A percentile compares a stretch with the other conserved stretches of the same genome.
phyloP scores from a whole-genome alignment of 2,329 filamentous ascomycete genomes.

The Hypoxylon sp. region DNA sequence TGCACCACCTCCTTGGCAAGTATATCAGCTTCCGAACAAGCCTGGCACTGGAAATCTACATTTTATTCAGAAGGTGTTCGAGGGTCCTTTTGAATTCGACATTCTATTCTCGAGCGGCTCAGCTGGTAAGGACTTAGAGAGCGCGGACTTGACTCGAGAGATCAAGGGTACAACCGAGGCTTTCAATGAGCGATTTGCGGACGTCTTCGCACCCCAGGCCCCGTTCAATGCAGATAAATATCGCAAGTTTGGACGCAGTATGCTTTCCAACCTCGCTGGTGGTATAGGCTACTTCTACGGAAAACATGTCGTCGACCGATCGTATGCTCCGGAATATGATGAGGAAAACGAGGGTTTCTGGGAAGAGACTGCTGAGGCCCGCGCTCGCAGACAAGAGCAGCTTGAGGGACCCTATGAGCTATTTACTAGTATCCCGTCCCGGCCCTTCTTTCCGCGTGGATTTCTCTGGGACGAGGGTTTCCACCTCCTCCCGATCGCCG shows the following conservation, averaged over 20 bases:
- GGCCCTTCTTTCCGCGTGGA: slow-evolving; percentile 95
- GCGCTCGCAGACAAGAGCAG: slow-evolving; percentile 75
- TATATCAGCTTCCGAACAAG: slow-evolving; percentile 82
- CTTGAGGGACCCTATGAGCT: slow-evolving; percentile 88
- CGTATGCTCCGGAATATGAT: slow-evolving; percentile 91
- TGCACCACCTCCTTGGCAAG: slow-evolving; percentile 85
- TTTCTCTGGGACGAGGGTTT: slow-evolving; percentile 99
- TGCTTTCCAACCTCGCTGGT: slow-evolving; percentile 94
- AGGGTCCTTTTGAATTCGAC: slow-evolving; percentile 93
- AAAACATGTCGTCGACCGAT: slow-evolving; percentile 88
- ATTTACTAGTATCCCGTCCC: slow-evolving; percentile 90
- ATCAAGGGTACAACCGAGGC: slow-evolving; percentile 75
- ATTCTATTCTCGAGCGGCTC: slow-evolving; percentile 89
- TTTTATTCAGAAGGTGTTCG: slow-evolving; percentile 90
- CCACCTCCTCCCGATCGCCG: slow-evolving; percentile 89
- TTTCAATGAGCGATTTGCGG: slow-evolving; percentile 82
- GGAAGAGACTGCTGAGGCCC: slow-evolving; percentile 88
- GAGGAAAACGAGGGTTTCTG: slow-evolving; percentile 97
- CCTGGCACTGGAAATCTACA: slow-evolving; percentile 85
- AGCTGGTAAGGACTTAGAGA: slow-evolving; percentile 67
- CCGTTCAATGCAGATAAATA: slow-evolving; percentile 84
- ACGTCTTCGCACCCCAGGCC: slow-evolving; percentile 78
- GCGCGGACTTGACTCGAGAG: slow-evolving; percentile 77
- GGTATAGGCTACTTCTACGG: slow-evolving; percentile 97
- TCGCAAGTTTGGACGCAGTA: slow-evolving; percentile 83